Base-by-base conservation (phyloP, 805 yeast genomes). In the Blastobotrys terrestris region DNA sequence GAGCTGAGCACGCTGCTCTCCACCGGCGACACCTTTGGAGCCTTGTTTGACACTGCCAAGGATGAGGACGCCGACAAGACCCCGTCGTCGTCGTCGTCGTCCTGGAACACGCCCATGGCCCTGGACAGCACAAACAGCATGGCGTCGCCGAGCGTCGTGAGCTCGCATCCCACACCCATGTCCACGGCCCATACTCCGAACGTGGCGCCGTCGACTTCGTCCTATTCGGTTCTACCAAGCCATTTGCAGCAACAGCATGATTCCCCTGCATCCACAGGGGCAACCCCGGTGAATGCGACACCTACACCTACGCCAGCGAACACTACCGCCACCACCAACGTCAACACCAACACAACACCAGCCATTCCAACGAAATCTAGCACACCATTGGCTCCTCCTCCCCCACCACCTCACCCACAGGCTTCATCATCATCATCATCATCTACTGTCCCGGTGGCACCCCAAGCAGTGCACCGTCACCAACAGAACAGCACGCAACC, bases 1-100 rank as follows among this genome's bases (percentile, higher is more conserved):
- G 60, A 58, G 45, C 52, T 53, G 31, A 49, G 50, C 19, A 48
- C 57, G 13, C 49, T 55, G 49, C 47, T 53, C 39, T 48, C 56
- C 22, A 46, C 48, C 7, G 58, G 53, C 42, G 48, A 48, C 14
- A 26, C 35, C 11, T 26, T 46, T 41, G 19, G 44, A 41, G 15
- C 35, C 8, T 26, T 41, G 8, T n/a, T 41, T 41, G 11, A 41
- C 26, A 22, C 44, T 22, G n/a, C 18, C 48, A 49, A 19, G 21
- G 16, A 40, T 16, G 31, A 26, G 8, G 35, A 26, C 11, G 11
- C 5, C 35, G 8, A 26, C 35, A 26, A 26, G 11, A 26, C 35
- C 11, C 35, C 35, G 35, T 26, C 35, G 35, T 26, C 35, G 35
- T 26, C 35, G 5, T 11, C 35, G 35, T 26, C 35, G 35, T 26